Conservation (phyloP, 2,329 filamentous ascomycete species). For the Talaromyces sp. region DNA sequence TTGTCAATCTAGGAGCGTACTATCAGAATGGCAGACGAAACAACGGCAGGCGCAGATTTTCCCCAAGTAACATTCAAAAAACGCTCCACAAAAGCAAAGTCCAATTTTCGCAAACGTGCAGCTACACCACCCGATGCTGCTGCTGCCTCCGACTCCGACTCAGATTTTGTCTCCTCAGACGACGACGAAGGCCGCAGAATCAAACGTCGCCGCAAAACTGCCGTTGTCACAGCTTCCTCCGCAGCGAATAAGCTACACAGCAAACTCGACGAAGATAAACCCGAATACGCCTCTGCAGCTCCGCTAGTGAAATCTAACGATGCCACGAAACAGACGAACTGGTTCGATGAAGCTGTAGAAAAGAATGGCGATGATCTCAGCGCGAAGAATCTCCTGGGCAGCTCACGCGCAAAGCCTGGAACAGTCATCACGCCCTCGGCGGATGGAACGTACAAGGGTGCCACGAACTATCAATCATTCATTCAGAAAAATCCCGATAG, state of each 20-base stretch:
- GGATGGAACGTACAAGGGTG: slow-evolving; percentile 73
- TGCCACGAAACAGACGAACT: slow-evolving; percentile 83
- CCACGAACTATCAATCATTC: slow-evolving; percentile 68
- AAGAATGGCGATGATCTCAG: slow-evolving; percentile 37
- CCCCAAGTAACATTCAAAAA: slow-evolving; percentile 69
- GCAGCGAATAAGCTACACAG: slow-evolving; percentile 33
- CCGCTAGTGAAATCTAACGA: slow-evolving; percentile 70
- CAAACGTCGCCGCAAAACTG: slow-evolving; percentile 73
- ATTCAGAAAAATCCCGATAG: slow-evolving; percentile 79
- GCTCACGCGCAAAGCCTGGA: slow-evolving; percentile 26
- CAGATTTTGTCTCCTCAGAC: slow-evolving; percentile 68
- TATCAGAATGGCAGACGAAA: slow-evolving; percentile 30
- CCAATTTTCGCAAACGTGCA: slow-evolving; percentile 75
- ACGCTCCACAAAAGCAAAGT: slow-evolving; percentile 70
- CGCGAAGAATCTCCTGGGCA: slow-evolving; percentile 46
- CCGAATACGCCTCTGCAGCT: slow-evolving; percentile 59
- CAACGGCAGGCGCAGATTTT: slow-evolving; percentile 21
- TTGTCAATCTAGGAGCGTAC: background rate
- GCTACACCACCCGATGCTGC: slow-evolving; percentile 72
- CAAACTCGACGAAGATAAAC: slow-evolving; percentile 51
- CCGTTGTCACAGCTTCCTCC: slow-evolving; percentile 64
- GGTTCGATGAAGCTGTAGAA: slow-evolving; percentile 73
- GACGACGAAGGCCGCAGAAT: slow-evolving; percentile 72
- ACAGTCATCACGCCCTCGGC: slow-evolving; percentile 22
- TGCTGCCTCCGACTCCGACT: slow-evolving; percentile 31